Conservation (phyloP, 495 filamentous ascomycete species). For the Hyaloscypha variabilis region DNA sequence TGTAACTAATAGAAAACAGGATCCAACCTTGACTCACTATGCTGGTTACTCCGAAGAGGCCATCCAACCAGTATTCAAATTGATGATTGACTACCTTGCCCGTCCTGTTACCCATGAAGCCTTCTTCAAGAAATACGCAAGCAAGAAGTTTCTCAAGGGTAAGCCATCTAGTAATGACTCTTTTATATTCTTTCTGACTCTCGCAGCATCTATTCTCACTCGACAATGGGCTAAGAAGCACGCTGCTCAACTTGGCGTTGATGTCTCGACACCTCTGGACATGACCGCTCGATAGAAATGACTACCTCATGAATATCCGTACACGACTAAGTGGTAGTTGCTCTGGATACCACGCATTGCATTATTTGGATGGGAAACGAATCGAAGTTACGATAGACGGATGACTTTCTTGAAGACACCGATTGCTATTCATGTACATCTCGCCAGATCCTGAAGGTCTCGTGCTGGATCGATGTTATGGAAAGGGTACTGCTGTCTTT, state of each 20-base stretch:
- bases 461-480: conserved; percentile 18
- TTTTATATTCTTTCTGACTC: conserved; percentile 26
- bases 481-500: conserved; percentile 13
- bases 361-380: conserved; percentile 38
- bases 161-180: conserved; percentile 31
- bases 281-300: conserved; percentile 24
- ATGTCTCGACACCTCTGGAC: conserved; percentile 31
- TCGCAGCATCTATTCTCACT: conserved; percentile 82
- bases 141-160: conserved; percentile 98
- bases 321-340: conserved; percentile 28
- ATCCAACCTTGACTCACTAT: conserved; percentile 88
- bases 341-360: conserved; percentile 30
- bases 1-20: conserved; percentile 41
- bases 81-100: conserved; percentile 95
- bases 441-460: conserved; percentile 18
- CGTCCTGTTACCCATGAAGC: conserved; percentile 90
- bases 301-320: conserved; percentile 22
- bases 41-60: conserved; percentile 92
- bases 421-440: conserved; percentile 20
- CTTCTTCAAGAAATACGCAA: conserved; percentile 99
- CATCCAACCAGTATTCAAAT: conserved; percentile 85
- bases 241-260: conserved; percentile 48
- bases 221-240: conserved; percentile 91
- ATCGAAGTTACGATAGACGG: conserved; percentile 34
- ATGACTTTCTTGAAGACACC: conserved; percentile 26